Evolutionary conservation across 352 stramenopile species (phyloP).

Genomic region (Pythium sukuiense): DNA sequence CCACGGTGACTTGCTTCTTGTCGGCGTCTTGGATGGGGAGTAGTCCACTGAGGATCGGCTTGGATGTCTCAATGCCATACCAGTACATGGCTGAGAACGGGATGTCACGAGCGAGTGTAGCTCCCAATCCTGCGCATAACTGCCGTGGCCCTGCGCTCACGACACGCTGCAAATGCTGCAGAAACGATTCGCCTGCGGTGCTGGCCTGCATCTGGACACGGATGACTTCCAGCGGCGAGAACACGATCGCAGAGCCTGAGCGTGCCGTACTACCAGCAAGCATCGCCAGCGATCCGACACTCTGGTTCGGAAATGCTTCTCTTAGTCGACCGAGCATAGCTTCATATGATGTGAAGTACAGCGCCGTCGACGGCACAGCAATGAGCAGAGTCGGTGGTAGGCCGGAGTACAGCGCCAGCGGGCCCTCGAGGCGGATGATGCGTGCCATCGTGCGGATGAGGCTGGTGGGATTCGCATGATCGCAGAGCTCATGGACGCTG

Average conservation of each 20-base stretch:
- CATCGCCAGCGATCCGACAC: constrained; percentile 47
- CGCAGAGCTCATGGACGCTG: constrained; percentile 44
- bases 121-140: constrained; percentile 74
- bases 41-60: constrained; percentile 39
- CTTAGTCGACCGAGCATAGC: constrained; percentile 46
- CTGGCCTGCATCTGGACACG: constrained; percentile 82
- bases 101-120: constrained; percentile 93
- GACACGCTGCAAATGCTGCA: constrained; percentile 39
- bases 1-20: constrained; percentile 45
- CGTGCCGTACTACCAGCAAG: constrained; percentile 53
- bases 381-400: constrained; percentile 90
- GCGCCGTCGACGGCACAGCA: constrained; percentile 90
- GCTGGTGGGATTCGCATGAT: constrained; percentile 39
- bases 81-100: constrained; percentile 95
- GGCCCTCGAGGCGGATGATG: constrained; percentile 62
- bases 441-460: constrained; percentile 64
- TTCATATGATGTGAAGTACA: constrained; percentile 95
- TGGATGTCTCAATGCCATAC: constrained; percentile 88
- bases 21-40: constrained; percentile 33
- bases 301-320: constrained; percentile 37
- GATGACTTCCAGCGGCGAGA: constrained; percentile 87
- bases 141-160: constrained; percentile 41
- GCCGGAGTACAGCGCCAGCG: constrained; percentile 73
- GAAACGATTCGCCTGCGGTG: constrained; percentile 54
- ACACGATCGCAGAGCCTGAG: constrained; percentile 56